Base-by-base conservation (phyloP, 192 early-diverging fungal genomes). In the Podila horticola region DNA sequence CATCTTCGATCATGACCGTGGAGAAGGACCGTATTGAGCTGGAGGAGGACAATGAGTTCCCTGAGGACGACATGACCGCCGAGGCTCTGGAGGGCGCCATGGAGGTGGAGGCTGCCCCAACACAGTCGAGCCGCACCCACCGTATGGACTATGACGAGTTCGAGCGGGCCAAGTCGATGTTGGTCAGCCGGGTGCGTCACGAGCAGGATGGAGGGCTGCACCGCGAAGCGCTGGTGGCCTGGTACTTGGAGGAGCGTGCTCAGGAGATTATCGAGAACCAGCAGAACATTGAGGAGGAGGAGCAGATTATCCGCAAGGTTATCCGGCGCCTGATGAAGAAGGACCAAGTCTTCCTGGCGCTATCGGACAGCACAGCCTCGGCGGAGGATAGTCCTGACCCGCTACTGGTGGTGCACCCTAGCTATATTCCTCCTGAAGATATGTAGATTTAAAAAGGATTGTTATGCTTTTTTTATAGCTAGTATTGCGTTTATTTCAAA, bases 1-100 rank as follows among this genome's bases (percentile, higher is more conserved):
- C 92, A 38, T 93, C 94, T 48, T 98, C 97, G 3, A 99, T 99
- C 62, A 93, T 99, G 60, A 91, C 90, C 5, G 89, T 96, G 8
- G 91, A 94, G 72, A 90, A 92, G 86, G 94, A 94, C 61, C 90
- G 93, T 70, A 76, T 95, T 36, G 91, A 91, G 9, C 79, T 94
- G 30, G 84, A 85, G 10, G 90, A 92, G 2, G 86, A 84, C 12
- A 71, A 76, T 19, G 83, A 74, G n/a, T 55, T 72, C 20, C 69
- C 30, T 9, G 49, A 45, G 19, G 71, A 83, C 48, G 86, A 82
- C 8, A 50, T 85, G 48, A 34, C 63, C 0, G 84, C 68, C 0
- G 84, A 72, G 26, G 70, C 65, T n/a, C 17, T 31, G 26, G 62
- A 52, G 24, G 52, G 57, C n/a, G 66, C 71, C 13, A 81, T 81